Conservation (phyloP, 495 filamentous ascomycete genomes). For the Penicillium flavigenum region DNA sequence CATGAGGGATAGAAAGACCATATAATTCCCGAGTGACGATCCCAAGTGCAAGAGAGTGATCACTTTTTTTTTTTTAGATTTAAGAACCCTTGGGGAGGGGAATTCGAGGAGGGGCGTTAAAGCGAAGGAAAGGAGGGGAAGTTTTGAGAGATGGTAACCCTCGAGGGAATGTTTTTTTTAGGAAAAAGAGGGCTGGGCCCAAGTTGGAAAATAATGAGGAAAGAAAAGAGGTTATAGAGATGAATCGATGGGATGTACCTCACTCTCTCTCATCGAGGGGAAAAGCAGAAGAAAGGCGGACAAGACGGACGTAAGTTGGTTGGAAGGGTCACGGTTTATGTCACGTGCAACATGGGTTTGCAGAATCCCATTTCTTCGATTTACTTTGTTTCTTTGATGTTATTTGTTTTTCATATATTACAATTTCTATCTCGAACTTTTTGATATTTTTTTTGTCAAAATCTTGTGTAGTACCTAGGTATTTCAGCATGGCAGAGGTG, state of each 20-base stretch:
- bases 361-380: constrained; percentile 17
- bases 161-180: constrained; percentile 13
- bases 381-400: not conserved
- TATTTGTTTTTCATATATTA: constrained; percentile 3
- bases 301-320: constrained; percentile 11
- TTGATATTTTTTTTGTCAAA: not conserved
- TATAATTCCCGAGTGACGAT: constrained; percentile 26
- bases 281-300: constrained; percentile 33
- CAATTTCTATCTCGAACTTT: not conserved
- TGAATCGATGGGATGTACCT: constrained; percentile 28
- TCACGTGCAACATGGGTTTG: constrained; percentile 49
- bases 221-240: constrained; percentile 17
- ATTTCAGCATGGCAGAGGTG: not conserved
- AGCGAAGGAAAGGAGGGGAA: constrained; percentile 33
- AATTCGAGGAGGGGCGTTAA: constrained; percentile 31
- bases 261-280: constrained; percentile 26
- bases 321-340: constrained; percentile 29
- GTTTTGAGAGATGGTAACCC: constrained; percentile 30
- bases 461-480: not conserved
- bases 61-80: constrained; percentile 23
- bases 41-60: constrained; percentile 25
- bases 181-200: constrained; percentile 10
- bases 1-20: constrained; percentile 33
- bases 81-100: constrained; percentile 21
- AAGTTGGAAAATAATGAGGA: constrained; percentile 8